phyloP scores from a whole-genome alignment of 768 basidiomycete genomes.

The Rickenella mellea region DNA sequence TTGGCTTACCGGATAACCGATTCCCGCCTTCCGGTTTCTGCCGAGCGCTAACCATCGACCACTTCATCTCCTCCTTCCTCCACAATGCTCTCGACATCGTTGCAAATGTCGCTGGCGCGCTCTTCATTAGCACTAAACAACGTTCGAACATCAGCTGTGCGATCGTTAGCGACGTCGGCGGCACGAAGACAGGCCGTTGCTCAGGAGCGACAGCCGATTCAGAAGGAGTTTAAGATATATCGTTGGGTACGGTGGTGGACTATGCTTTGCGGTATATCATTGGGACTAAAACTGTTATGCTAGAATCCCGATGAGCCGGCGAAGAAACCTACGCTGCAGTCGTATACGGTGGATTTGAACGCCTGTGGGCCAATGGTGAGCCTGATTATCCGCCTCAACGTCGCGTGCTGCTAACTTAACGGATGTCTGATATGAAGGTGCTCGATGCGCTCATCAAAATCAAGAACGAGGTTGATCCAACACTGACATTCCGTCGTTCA shows the following conservation, averaged over 20 bases:
- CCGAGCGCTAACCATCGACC: slow-evolving; percentile 6
- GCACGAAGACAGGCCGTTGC: slow-evolving; percentile 31
- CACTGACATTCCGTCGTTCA: slow-evolving; percentile 89
- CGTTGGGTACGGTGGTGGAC: slow-evolving; percentile 66
- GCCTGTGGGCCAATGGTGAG: slow-evolving; percentile 91
- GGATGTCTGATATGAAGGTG: slow-evolving; percentile 37
- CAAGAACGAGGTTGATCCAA: slow-evolving; percentile 97
- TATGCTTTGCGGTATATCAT: neutral
- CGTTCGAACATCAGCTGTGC: slow-evolving; percentile 10
- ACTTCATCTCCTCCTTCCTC: slow-evolving; percentile 10
- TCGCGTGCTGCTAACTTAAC: too few relatives aligned
- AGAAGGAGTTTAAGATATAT: slow-evolving; percentile 98
- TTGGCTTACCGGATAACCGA: slow-evolving; percentile 11
- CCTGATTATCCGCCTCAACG: slow-evolving; percentile 3
- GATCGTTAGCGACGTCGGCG: slow-evolving; percentile 23
- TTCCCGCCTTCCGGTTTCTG: slow-evolving; percentile 9
- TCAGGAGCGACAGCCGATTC: slow-evolving; percentile 54
- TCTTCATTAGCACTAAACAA: neutral
- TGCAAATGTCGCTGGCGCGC: slow-evolving; percentile 4
- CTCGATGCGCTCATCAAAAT: slow-evolving; percentile 96
- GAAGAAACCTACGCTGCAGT: slow-evolving; percentile 84
- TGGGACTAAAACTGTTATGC: neutral
- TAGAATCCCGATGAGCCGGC: slow-evolving; percentile 93
- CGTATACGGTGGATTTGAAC: slow-evolving; percentile 86
- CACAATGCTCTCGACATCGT: slow-evolving; percentile 3